Base-by-base conservation (phyloP, 805 yeast species). In the Candida arabinofermentans region DNA sequence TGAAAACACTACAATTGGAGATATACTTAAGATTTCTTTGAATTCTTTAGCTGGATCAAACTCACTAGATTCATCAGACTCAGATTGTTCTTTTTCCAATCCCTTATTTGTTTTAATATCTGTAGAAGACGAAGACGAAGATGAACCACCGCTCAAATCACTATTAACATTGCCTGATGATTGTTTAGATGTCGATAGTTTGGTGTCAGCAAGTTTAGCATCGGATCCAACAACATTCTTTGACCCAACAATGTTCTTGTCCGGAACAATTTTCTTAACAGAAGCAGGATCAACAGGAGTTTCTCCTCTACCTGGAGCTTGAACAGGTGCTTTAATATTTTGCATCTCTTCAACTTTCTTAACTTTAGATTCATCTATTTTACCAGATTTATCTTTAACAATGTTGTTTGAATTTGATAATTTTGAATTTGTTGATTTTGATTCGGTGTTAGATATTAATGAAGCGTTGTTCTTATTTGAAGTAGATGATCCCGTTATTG, bases 1-100 rank as follows among this genome's bases (percentile, higher is more conserved):
- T 14, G 80, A 73, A 69, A 81, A 77, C 8, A 86, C 65, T 14
- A 80, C 75, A 56, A 85, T 75, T 14, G 95, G 93, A 1, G 86
- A 70, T 34, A 78, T 49, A 7, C 72, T 50, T 40, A 89, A 57
- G 26, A 86, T 83, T 39, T 70, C 72, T 32, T 72, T 62, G 46
- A 79, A 77, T 56, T 73, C 85, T 45, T 63, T 67, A 27, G 70
- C 75, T 4, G 82, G 71, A 52, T 75, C 74, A 47, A 76, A 79
- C 21, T 27, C 34, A 7, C 42, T 26, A 9, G 16, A 47, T 39
- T 44, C 30, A 34, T 43, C 19, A 37, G 36, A 12, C 37, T 31
- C n/a, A 35, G 57, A 34, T 48, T 45, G 16, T 39, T 44, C 37
- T 41, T 49, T 37, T 34, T 46, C 13, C 22, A 27, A n/a, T 1